These are phyloP conservation scores for Pachysandra terminalis DNA, from an alignment of 164 flowering plant species.

Conservation along the genomic window DNA sequence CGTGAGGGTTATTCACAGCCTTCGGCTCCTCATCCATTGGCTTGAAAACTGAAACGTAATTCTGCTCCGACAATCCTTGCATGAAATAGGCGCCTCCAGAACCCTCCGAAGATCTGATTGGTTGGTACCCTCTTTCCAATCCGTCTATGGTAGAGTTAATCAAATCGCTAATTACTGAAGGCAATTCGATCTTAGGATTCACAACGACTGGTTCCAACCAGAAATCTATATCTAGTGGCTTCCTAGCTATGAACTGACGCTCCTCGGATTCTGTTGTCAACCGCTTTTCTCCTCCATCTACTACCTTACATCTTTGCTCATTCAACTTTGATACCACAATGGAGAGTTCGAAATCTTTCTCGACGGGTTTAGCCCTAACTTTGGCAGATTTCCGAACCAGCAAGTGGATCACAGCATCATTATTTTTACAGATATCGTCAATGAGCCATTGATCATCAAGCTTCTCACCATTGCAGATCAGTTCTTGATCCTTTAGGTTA, in stretches of 20 bases:
- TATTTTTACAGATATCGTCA: conserved; percentile 41
- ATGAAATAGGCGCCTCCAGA: conserved; percentile 78
- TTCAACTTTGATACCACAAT: conserved; percentile 37
- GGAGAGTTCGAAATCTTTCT: conserved; percentile 49
- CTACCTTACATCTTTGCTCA: conserved; percentile 17
- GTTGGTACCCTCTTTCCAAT: conserved; percentile 47
- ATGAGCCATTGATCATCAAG: conserved; percentile 52
- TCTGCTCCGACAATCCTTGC: conserved; percentile 41
- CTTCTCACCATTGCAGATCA: conserved; percentile 50
- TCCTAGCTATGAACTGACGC: conserved; percentile 15
- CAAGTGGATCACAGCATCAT: conserved; percentile 64
- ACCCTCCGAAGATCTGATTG: conserved; percentile 61
- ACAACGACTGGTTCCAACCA: conserved; percentile 48
- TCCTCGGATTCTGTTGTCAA: conserved; percentile 9
- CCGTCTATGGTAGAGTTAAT: conserved; percentile 49
- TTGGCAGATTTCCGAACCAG: conserved; percentile 54
- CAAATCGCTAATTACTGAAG: conserved; percentile 35
- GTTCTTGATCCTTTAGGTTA: conserved; percentile 44
- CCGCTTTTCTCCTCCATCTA: conserved; percentile 14
- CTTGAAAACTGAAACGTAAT: conserved; percentile 57
- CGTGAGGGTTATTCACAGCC: conserved; percentile 68
- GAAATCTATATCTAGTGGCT: conserved; percentile 32
- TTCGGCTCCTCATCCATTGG: conserved; percentile 82
- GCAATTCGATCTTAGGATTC: conserved; percentile 36
- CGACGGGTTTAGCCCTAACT: conserved; percentile 44